These are phyloP conservation scores for Cyanophora paradoxa DNA, from an alignment of 78 protist genomes.

Conservation along the genomic window DNA sequence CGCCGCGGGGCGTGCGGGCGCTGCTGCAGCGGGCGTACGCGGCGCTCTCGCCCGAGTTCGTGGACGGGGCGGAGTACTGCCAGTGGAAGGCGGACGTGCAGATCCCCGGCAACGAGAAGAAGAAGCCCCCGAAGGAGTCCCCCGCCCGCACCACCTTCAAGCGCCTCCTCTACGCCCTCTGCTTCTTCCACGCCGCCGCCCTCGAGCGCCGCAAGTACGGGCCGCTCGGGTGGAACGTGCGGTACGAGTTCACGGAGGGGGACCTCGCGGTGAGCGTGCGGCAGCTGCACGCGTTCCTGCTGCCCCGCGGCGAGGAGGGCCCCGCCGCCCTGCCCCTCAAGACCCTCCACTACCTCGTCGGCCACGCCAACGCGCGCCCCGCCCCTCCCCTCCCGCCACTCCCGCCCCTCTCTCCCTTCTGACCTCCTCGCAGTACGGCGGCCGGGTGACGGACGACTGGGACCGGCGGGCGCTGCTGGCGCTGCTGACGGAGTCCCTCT, in stretches of 20 bases:
- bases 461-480: constrained; percentile 28
- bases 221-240: constrained; percentile 78
- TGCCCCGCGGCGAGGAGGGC: background rate
- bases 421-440: constrained; percentile 47
- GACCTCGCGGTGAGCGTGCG: constrained; percentile 53
- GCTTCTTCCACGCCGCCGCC: constrained; percentile 73
- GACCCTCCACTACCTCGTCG: constrained; percentile 40
- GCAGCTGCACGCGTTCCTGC: constrained; percentile 43
- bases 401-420: constrained; percentile 33
- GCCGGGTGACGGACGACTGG: constrained; percentile 43
- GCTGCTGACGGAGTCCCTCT: background rate
- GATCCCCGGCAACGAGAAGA: constrained; percentile 35
- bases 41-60: too few relatives aligned
- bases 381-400: constrained; percentile 24
- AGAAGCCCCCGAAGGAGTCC: constrained; percentile 60
- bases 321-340: constrained; percentile 37
- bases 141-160: too few relatives aligned
- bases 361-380: constrained; percentile 43
- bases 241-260: constrained; percentile 70
- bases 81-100: too few relatives aligned
- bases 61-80: too few relatives aligned
- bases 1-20: constrained; percentile 59
- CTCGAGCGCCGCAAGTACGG: constrained; percentile 74
- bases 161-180: constrained; percentile 53
- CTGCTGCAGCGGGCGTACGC: constrained; percentile 20